Conservation (phyloP, 1,284 basidiomycete genomes). For the Vanrija humicola region DNA sequence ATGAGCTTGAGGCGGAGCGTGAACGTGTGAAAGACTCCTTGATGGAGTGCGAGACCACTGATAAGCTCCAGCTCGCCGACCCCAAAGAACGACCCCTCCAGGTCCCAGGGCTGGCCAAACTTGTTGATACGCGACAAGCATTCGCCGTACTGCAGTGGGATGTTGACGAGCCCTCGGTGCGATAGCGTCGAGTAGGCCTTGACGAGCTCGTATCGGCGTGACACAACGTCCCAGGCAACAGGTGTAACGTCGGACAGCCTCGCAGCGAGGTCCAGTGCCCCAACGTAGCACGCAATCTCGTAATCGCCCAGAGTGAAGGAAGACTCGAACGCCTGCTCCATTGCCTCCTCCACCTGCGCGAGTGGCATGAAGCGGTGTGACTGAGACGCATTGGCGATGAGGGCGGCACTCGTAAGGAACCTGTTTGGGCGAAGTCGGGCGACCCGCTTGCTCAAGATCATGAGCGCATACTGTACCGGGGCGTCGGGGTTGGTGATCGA, state of each 20-base stretch:
- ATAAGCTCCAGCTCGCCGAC: slow-evolving; percentile 11
- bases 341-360: slow-evolving; percentile 3
- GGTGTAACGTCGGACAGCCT: slow-evolving; percentile 10
- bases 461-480: slow-evolving; percentile 11
- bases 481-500: slow-evolving; percentile 15
- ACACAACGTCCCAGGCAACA: slow-evolving; percentile 9
- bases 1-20: slow-evolving; percentile 26
- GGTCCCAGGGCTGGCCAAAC: slow-evolving; percentile 16
- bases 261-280: slow-evolving; percentile 19
- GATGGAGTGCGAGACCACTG: slow-evolving; percentile 13
- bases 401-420: slow-evolving; percentile 14
- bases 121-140: slow-evolving; percentile 4
- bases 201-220: slow-evolving; percentile 19
- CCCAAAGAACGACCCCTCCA: slow-evolving; percentile 21
- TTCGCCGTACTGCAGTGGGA: slow-evolving; percentile 26
- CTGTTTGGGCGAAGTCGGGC: slow-evolving; percentile 8
- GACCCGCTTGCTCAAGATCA: slow-evolving; percentile 8
- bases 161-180: slow-evolving; percentile 14
- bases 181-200: slow-evolving; percentile 18
- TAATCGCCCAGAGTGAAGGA: slow-evolving; percentile 24
- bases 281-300: slow-evolving; percentile 26
- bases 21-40: slow-evolving; percentile 13
- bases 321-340: slow-evolving; percentile 18
- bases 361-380: slow-evolving; percentile 11
- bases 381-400: slow-evolving; percentile 18